Evolutionary conservation across 768 basidiomycete species (phyloP), one percentile per base, ranked within the genome.

Genomic region (Rhizopogon rudus): DNA sequence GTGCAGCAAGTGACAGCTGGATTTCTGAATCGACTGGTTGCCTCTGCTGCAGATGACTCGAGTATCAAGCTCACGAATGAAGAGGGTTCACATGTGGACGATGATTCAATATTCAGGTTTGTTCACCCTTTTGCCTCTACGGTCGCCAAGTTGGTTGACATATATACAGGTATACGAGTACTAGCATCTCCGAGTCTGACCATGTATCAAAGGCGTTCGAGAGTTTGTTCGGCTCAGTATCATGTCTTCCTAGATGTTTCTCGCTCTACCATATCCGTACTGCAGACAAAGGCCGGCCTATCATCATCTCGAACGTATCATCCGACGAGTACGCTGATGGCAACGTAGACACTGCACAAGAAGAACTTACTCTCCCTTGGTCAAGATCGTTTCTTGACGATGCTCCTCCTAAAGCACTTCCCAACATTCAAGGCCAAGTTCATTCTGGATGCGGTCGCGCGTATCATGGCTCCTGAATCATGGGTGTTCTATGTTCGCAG

Each of bases 271-370:
- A 94, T 33, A 81, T 97, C 57, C 89, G 95, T 25, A 96, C 95
- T 0, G 86, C 93, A 3, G 95, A 98, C 78, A 98, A 94, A 66
- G 93, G 93, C 16, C 86, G 93, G 14, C 94, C 94, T 0, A 86
- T 98, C 73, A 92, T 98, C 79, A 93, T 98, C 67, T 97, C 94
- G 25, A 94, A 92, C 90, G 92, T 37, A 84, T 98, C 71, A 95
- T 98, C 62, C 62, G 91, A 95, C 63, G 94, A 97, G 63, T 97
- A 97, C 68, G 83, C 93, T 0, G 94, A 97, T 62, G 87, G 89
- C 54, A 88, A 91, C 55, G 89, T 98, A 57, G 94, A 98, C 94
- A 0, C 72, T 97, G 35, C 94, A 98, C 78, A 91, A 95, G 81
- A 98, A 97, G 83, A 97, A 96, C 57, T 70, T 98, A 52, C 86